Percentiles rank a stretch among this genome's conserved stretches.
Conservation (phyloP, 169 alveolate species). For the Eimeria falciformis region DNA sequence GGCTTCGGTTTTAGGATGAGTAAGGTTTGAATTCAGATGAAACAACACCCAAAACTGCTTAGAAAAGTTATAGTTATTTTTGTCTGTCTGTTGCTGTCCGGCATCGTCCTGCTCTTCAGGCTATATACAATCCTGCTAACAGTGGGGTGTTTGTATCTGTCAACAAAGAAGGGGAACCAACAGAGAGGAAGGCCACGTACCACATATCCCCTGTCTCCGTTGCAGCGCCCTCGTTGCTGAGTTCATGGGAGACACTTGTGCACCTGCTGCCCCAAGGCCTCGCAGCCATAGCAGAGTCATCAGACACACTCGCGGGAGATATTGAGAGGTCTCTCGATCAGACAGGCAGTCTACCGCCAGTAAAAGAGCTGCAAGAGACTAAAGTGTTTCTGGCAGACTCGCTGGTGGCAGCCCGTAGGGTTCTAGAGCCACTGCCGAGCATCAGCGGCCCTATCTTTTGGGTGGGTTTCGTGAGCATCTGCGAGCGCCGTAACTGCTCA, state of each 20-base stretch:
- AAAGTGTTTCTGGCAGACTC: neutral
- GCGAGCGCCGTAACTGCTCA: neutral
- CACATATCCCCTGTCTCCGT: slow-evolving; percentile 14
- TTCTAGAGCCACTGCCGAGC: slow-evolving; percentile 2
- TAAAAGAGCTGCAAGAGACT: neutral
- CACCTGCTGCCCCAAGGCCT: slow-evolving; percentile 42
- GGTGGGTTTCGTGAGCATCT: neutral
- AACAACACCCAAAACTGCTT: neutral
- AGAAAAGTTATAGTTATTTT: neutral
- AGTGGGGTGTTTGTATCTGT: neutral
- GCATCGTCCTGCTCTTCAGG: neutral
- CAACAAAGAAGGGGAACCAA: neutral
- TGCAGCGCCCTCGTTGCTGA: slow-evolving; percentile 36
- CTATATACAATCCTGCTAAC: neutral
- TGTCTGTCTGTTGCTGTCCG: neutral
- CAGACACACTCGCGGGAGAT: slow-evolving; percentile 32
- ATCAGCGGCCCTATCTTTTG: slow-evolving; percentile 40
- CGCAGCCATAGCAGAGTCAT: slow-evolving; percentile 10
- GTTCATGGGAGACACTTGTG: slow-evolving; percentile 31
- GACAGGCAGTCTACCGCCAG: neutral
- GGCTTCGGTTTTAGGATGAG: neutral
- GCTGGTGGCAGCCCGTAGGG: neutral
- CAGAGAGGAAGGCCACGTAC: neutral
- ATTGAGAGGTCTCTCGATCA: neutral
- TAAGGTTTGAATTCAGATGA: neutral